Base-by-base conservation (phyloP, 768 basidiomycete genomes). In the Pisolithus marmoratus region DNA sequence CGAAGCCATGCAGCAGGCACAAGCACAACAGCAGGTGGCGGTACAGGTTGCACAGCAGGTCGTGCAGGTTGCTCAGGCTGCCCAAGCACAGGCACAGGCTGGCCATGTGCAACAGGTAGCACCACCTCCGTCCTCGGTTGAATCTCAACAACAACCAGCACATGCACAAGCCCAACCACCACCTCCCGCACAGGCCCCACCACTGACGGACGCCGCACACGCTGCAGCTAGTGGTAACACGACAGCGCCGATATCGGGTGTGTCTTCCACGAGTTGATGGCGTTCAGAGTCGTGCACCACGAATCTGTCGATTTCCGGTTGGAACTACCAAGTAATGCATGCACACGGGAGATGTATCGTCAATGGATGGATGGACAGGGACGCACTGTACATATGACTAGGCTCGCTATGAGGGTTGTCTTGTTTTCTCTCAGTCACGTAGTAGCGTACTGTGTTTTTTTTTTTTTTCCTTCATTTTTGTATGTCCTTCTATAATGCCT, bases 1-100 rank as follows among this genome's bases (percentile, higher is more conserved):
- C 48, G 72, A 73, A 57, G 68, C 68, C 43, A 63, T 69, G 56
- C 65, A 72, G 51, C 64, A 68, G 60, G 60, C 63, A 50, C 49
- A 49, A 40, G 45, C 46, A 2, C 63, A 62, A 48, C 54, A 62
- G 48, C 65, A 65, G 47, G 52, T 40, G 4, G 65, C 31, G 14
- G 46, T 47, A n/a, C 46, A 47, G 20, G 46, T 47, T 31, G 31
- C 46, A 23, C 46, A 47, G 34, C 46, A 47, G 34, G 46, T 47
- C 29, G 34, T 47, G 29, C 46, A 47, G 19, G 34, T 31, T n/a
- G 43, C 43, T 8, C 43, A 45, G n/a, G 43, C 43, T 26, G 43
- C 43, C 1, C 43, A 45, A 45, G 43, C 43, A 44, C 43, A 44
- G 17, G 20, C 43, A 17, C 43, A 27, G 8, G 12, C 43, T 17